phyloP scores from a whole-genome alignment of 805 yeast genomes.

The Starmera pachycereana region DNA sequence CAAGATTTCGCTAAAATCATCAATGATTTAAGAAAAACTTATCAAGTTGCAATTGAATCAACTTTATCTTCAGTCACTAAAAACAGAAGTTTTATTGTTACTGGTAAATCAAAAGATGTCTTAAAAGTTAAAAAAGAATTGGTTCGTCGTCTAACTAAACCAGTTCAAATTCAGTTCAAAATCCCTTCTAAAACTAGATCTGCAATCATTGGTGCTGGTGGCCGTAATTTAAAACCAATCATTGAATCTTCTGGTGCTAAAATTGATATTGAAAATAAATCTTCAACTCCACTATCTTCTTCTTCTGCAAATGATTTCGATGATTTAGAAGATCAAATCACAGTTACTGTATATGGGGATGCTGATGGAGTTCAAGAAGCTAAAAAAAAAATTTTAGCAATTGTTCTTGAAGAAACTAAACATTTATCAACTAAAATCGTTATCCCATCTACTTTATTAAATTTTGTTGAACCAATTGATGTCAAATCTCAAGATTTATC shows the following conservation, averaged over 20 bases:
- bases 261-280: slow-evolving; percentile 54
- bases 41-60: slow-evolving; percentile 67
- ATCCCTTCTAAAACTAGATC: slow-evolving; percentile 75
- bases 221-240: slow-evolving; percentile 72
- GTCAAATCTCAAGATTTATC: slow-evolving; percentile 19
- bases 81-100: slow-evolving; percentile 72
- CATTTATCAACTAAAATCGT: slow-evolving; percentile 37
- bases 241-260: slow-evolving; percentile 55
- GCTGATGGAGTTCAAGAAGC: slow-evolving; percentile 74
- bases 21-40: slow-evolving; percentile 45
- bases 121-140: slow-evolving; percentile 65
- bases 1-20: slow-evolving; percentile 63
- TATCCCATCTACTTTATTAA: slow-evolving; percentile 26
- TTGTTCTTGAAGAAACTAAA: slow-evolving; percentile 69
- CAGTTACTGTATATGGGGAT: slow-evolving; percentile 71
- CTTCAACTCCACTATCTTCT: slow-evolving; percentile 17
- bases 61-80: slow-evolving; percentile 67
- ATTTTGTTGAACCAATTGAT: slow-evolving; percentile 22
- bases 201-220: slow-evolving; percentile 79
- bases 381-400: slow-evolving; percentile 52
- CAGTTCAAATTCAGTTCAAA: slow-evolving; percentile 46
- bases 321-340: slow-evolving; percentile 46
- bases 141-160: slow-evolving; percentile 67
- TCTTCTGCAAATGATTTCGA: slow-evolving; percentile 38
- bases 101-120: slow-evolving; percentile 63